These are phyloP conservation scores for Pichia sp. DNA, from an alignment of 1,139 yeast species.

Conservation along the genomic window DNA sequence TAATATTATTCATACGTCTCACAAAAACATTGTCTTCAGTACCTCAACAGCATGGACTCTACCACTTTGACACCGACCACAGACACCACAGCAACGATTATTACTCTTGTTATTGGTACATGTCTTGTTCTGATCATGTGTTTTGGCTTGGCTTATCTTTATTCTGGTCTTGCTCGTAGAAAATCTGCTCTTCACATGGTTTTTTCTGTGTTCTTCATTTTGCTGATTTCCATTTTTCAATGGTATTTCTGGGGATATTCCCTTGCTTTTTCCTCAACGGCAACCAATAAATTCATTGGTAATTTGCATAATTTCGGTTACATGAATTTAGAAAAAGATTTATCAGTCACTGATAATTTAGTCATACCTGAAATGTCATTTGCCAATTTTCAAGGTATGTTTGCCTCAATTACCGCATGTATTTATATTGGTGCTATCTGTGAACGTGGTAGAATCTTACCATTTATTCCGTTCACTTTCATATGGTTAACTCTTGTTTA, in stretches of 20 bases:
- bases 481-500: constrained; percentile 89
- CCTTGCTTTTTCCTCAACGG: constrained; percentile 70
- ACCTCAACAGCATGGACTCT: background rate
- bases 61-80: background rate
- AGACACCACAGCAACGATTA: constrained; percentile 32
- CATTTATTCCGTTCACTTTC: constrained; percentile 75
- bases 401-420: constrained; percentile 82
- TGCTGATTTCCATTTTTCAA: constrained; percentile 54
- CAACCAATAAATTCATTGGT: constrained; percentile 81
- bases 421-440: constrained; percentile 93
- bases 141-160: constrained; percentile 89
- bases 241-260: constrained; percentile 99
- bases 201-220: constrained; percentile 67
- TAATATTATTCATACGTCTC: too few species aligned
- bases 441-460: constrained; percentile 85
- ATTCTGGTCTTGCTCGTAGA: constrained; percentile 88
- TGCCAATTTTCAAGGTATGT: constrained; percentile 87
- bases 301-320: constrained; percentile 78
- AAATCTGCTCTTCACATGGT: constrained; percentile 86
- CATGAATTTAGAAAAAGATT: constrained; percentile 36
- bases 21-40: too few species aligned
- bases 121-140: constrained; percentile 87
- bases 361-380: constrained; percentile 75
- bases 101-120: constrained; percentile 49
- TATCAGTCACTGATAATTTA: constrained; percentile 30